Base-by-base conservation (phyloP, 352 stramenopile species). In the Plasmopara viticola region DNA sequence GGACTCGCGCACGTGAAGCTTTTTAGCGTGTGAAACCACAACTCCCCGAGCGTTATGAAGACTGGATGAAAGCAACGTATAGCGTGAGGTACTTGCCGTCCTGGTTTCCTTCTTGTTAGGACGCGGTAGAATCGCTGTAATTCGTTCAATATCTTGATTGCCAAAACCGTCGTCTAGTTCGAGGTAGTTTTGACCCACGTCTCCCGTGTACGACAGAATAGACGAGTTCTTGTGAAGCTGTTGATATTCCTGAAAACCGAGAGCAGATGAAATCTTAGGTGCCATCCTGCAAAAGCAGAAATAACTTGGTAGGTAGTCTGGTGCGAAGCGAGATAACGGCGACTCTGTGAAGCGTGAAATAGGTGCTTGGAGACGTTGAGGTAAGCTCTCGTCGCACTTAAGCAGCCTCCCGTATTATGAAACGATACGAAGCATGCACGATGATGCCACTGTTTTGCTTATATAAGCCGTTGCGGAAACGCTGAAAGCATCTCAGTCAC, bases 1-100 rank as follows among this genome's bases (percentile, higher is more conserved):
- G 15, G 60, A 68, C 17, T 60, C 60, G 8, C 55, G 60, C 9
- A 68, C 49, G 31, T 68, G 60, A n/a, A 68, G 46, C 41, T 60
- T 63, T 35, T 57, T 60, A 15, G 55, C 53, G 18, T 25, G 48
- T 4, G 44, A 44, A 15, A 34, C 20, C 25, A 68, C 38, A 20
- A 50, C 44, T 9, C 20, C 49, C 8, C 55, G 55, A 17, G 60
- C 60, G 29, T 45, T 63, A 13, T 48, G 44, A 0, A 68, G 38
- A 41, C 56, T 61, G 10, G 56, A 61, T 4, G 60, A 68, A 25
- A 68, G 20, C 5, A 51, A 58, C n/a, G 50, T 50, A 18, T 60
- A 38, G 5, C 60, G 54, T 6, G 50, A 51, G 5, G 17, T 68
- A 4, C 6, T 37, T 34, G 38, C 44, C 9, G 53, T 13, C n/a